Base-by-base conservation (phyloP, 2,329 filamentous ascomycete genomes). In the Sphaerostilbella broomeana region DNA sequence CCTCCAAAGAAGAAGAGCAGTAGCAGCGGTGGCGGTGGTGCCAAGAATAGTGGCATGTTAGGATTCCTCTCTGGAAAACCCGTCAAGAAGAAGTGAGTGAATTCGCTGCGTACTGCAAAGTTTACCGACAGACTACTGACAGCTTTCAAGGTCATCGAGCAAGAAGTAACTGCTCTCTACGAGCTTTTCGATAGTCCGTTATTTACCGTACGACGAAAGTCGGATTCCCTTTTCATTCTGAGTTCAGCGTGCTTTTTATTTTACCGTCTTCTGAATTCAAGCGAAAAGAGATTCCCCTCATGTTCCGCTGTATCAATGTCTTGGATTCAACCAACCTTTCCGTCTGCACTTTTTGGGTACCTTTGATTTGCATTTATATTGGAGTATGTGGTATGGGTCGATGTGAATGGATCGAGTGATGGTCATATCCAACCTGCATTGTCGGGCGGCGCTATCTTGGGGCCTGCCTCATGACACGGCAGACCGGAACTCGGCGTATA, bases 311-410 rank as follows among this genome's bases (percentile, higher is more conserved):
- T 25, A 17, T 26, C 36, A 21, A 29, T 16, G 28, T 40, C 12
- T 24, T 29, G 24, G 24, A 13, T 20, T 35, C 19, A 22, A n/a
- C n/a, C n/a, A n/a, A 17, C 5, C 11, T 35, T 28, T 40, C 25
- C 21, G n/a, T n/a, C n/a, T n/a, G n/a, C 27, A 30, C 35, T 31
- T 27, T 9, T 12, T 20, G 17, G 11, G 30, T 11, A 33, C 24
- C 17, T 40, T 28, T 16, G 24, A 35, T 15, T n/a, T 47, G 40
- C 44, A 48, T 42, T 37, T 38, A 15, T 42, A 38, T 33, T 30
- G 35, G 55, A 58, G 54, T 58, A 52, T 42, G 47, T 47, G 47
- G 44, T 36, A 49, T 33, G 47, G 45, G 47, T 49, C 45, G 49
- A 46, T 35, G 41, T 47, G 46, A 51, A 29, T 43, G 47, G 40